These are phyloP conservation scores for Botrytis squamosa DNA, from an alignment of 2,329 filamentous ascomycete species.

Conservation along the genomic window DNA sequence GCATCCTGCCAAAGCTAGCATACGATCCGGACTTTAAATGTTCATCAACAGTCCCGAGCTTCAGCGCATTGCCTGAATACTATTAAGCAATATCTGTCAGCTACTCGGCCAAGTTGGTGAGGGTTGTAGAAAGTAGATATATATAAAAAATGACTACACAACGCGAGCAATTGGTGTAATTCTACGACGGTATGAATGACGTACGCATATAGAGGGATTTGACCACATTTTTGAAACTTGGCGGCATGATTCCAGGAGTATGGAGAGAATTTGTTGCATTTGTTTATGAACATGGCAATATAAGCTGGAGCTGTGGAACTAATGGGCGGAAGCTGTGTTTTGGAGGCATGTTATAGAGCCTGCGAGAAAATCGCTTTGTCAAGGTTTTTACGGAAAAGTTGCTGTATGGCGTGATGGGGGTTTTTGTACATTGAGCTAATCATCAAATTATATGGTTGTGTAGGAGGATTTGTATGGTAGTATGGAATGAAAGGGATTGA, in stretches of 20 bases:
- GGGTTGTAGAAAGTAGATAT: too few relatives aligned
- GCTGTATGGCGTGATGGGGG: too few relatives aligned
- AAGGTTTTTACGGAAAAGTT: too few relatives aligned
- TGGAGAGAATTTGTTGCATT: background rate
- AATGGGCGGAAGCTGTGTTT: background rate
- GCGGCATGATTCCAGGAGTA: background rate
- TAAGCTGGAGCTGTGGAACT: background rate
- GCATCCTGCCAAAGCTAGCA: conserved; percentile 75
- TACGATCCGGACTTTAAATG: conserved; percentile 72
- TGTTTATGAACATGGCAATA: background rate
- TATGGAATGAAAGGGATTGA: too few relatives aligned
- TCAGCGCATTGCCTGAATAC: conserved; percentile 52
- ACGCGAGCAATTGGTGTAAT: background rate
- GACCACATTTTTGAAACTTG: background rate
- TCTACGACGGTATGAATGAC: background rate
- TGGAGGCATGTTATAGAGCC: too few relatives aligned
- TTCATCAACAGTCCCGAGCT: conserved; percentile 52
- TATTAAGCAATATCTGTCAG: conserved; percentile 39
- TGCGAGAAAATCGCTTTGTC: too few relatives aligned
- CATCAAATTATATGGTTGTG: too few relatives aligned
- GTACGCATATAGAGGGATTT: background rate
- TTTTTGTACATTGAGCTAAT: too few relatives aligned
- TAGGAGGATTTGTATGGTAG: too few relatives aligned
- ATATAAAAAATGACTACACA: background rate
- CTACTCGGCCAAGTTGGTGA: background rate